Evolutionary conservation across 345 rosid genomes (phyloP), one percentile per base, ranked within the genome.

Genomic region (Sisymbrium irio): DNA sequence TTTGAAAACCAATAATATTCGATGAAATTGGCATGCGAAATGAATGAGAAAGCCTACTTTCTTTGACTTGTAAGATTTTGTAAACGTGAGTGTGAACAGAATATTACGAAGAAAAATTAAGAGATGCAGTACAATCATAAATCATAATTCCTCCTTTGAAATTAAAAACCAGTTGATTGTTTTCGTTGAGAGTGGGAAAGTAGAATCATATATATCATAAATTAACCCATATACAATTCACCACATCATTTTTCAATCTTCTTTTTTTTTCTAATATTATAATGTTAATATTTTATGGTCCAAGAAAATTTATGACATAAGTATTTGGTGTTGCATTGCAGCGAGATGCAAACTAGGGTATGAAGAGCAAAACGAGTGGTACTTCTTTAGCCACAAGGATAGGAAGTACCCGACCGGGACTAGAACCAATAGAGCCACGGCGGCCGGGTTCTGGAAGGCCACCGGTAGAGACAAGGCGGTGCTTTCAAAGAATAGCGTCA

Each of bases 391-490:
- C 76, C 93, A 94, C 79, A 94, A 94, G 76, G 98, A 94, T 80
- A 85, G 93, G 83, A 94, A 94, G 67, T 94, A 91, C 58, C 98
- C 98, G 2, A 94, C 98, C 0, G 98, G 98, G 68, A 89, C 95
- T 25, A 77, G 97, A 66, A 94, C 96, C 1, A 91, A 94, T 63
- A 74, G 98, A 76, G 98, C 98, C 25, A 94, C 98, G 0, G 84
- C 89, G 2, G 89, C 91, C 20, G 98, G 98, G 10, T 94, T 94
- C 73, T 94, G 98, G 98, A 94, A 94, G 82, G 98, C 98, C 39
- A 94, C 98, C 0, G 98, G 97, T 20, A 71, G 98, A 71, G 98
- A 94, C 81, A 91, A 94, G 81, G 93, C 97, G 0, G 93, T 94
- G 9, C 79, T 94, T 19, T 89, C 96, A 2, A 88, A 85, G 82